Base-by-base conservation (phyloP, 805 yeast genomes). In the Phaffomyces thermotolerans region DNA sequence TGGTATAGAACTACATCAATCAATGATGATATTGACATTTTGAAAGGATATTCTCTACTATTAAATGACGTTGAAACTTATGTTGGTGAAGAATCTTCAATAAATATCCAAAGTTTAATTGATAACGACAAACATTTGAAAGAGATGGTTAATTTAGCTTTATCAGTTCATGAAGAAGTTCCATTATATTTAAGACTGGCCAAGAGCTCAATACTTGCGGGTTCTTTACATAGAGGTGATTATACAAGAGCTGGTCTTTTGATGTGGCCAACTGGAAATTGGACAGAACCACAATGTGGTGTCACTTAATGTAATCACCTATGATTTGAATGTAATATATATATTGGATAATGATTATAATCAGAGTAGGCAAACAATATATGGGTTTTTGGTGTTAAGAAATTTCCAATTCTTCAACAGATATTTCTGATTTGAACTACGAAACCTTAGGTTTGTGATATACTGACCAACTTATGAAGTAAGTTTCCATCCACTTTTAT, bases 21-120 rank as follows among this genome's bases (percentile, higher is more conserved):
- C 5, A 12, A 27, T 27, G 29, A 27, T 27, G 23, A 44, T 12
- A 40, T 48, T 38, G 57, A 63, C 2, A 63, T 59, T 22, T 62
- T 70, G 49, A 66, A 73, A 27, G 80, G 81, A 0, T 75, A 72
- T 41, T 82, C 95, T 1, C 60, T 89, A 37, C 56, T 89, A 34
- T 65, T 89, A 24, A 88, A 89, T 54, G 97, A 89, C 56, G 66
- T 89, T 17, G 96, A 89, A 60, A 66, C 80, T 20, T 85, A 74
- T 55, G 75, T 79, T 6, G 95, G 88, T 0, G 57, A 60, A 4
- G 65, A 69, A 6, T 61, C 68, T 4, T 58, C 71, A 1, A 60
- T 84, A 20, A 68, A 75, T 45, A 41, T 79, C 12, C 60, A 59
- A 6, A 50, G 54, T 1, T 43, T 78, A 42, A 52, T 68, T 1